Conservation (phyloP, 1,139 yeast genomes). For the Saccharomyces hybrid region DNA sequence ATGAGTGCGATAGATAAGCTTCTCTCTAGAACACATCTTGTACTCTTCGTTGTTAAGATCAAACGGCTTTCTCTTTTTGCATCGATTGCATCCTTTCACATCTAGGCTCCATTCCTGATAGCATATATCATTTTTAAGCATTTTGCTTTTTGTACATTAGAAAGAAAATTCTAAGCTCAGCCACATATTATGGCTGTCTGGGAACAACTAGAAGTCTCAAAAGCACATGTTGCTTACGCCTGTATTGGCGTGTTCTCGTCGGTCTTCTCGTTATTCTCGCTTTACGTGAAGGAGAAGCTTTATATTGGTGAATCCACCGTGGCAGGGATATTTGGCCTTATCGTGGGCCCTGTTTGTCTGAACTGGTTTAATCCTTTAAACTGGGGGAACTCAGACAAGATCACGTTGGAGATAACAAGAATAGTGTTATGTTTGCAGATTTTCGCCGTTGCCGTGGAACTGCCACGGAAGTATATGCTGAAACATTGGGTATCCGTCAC, state of each 20-base stretch:
- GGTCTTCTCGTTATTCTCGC: constrained; percentile 78
- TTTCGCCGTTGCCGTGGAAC: constrained; percentile 94
- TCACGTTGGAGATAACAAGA: constrained; percentile 83
- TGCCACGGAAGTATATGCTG: constrained; percentile 87
- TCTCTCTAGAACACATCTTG: neutral
- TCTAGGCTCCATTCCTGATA: neutral
- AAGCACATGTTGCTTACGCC: constrained; percentile 86
- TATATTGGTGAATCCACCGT: constrained; percentile 96
- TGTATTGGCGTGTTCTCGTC: constrained; percentile 86
- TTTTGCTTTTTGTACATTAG: neutral
- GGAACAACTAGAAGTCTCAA: constrained; percentile 38
- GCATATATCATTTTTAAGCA: neutral
- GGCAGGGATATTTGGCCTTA: constrained; percentile 83
- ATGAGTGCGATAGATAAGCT: neutral
- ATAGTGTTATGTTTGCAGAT: constrained; percentile 87
- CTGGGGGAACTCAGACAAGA: constrained; percentile 87
- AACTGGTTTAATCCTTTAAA: constrained; percentile 79
- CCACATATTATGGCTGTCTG: constrained; percentile 29
- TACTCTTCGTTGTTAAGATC: neutral
- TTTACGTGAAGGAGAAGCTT: constrained; percentile 79
- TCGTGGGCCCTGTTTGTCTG: constrained; percentile 88
- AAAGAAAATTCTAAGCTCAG: neutral
- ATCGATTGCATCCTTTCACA: neutral
- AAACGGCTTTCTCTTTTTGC: neutral
- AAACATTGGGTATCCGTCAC: constrained; percentile 83